Evolutionary conservation across 768 basidiomycete species (phyloP), one percentile per base, ranked within the genome.

Genomic region (Boletales sp.): DNA sequence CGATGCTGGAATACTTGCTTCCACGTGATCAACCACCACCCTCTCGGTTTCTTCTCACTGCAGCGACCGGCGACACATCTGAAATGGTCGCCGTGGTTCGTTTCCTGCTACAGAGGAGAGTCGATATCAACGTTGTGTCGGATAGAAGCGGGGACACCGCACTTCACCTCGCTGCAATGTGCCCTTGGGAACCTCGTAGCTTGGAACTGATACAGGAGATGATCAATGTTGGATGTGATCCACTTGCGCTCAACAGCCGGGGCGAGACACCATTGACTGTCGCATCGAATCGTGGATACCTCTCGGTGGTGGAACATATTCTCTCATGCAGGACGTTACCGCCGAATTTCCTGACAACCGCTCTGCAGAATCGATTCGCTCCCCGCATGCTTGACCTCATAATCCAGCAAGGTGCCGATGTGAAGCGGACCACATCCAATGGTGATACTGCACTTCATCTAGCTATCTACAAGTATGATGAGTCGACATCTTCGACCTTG

Each of bases 31-130:
- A n/a, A 17, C 40, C 32, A 10, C 44, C 39, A 0, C 25, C 28
- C 18, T 11, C 5, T 4, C 30, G 2, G 15, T 37, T 36, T 33
- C 45, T 46, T 1, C 10, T 46, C 28, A 8, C 17, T 32, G 50
- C 50, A 11, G 25, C 34, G 4, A 41, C 40, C 2, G 45, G 50
- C 0, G 28, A 51, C 15, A 51, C 50, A 12, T 9, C 35, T 8
- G 44, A 41, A 15, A 46, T 31, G 9, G 32, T 32, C 2, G 12
- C 45, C 15, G 18, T 47, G 10, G 38, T 53, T 17, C 49, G 41
- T 8, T 45, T 49, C 18, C 17, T 59, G 19, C 30, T 59, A 13
- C 6, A 18, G 11, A 45, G 39, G 2, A 53, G 53, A 1, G 48
- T 40, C 8, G 32, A 54, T 15, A 3, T 50, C 0, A 33, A 41